phyloP scores from a whole-genome alignment of 345 rosid species.

The Populus simonii region DNA sequence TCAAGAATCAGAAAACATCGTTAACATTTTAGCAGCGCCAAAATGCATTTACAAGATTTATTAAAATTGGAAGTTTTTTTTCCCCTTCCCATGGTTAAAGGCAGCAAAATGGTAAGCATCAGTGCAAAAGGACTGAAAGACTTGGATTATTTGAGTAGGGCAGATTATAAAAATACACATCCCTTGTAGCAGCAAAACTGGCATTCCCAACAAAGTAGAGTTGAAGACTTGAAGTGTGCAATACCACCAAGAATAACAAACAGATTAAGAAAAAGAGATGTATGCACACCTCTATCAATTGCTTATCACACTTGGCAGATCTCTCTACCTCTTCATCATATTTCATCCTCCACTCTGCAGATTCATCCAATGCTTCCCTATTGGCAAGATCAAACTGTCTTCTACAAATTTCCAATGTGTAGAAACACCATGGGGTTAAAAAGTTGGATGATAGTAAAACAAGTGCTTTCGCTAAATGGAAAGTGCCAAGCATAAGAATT shows the following conservation, averaged over 20 bases:
- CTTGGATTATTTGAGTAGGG: constrained; percentile 1
- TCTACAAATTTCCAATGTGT: constrained; percentile 36
- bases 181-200: background rate
- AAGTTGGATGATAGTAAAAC: background rate
- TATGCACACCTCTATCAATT: constrained; percentile 50
- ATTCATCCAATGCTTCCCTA: constrained; percentile 91
- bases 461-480: background rate
- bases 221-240: background rate
- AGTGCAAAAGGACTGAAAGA: background rate
- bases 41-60: background rate
- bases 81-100: background rate
- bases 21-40: background rate
- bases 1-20: background rate
- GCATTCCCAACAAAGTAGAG: background rate
- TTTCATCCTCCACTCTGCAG: constrained; percentile 87
- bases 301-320: constrained; percentile 55
- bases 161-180: background rate
- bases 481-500: background rate
- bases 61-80: background rate
- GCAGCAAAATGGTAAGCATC: background rate
- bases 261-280: background rate
- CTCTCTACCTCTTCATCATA: constrained; percentile 65
- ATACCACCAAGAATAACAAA: background rate
- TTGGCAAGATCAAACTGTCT: constrained; percentile 87
- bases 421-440: background rate